Evolutionary conservation across 139 green algal species (phyloP).

Genomic region (Volvox africanus): DNA sequence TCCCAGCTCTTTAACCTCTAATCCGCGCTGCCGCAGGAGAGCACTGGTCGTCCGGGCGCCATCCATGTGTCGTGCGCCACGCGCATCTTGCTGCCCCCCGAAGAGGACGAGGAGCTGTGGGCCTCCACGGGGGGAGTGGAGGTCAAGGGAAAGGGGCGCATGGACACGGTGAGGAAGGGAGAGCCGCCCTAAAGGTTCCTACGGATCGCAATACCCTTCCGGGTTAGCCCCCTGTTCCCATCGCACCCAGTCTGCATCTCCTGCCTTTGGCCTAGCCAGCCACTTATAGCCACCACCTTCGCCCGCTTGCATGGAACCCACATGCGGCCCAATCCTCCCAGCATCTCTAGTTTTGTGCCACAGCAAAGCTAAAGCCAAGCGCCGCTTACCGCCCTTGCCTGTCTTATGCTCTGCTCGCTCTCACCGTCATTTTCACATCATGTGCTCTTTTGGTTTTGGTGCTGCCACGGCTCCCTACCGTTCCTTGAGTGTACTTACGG

Average conservation of each 20-base stretch:
- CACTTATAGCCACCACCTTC: background rate
- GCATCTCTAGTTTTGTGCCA: too few species aligned
- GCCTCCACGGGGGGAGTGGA: constrained; percentile 44
- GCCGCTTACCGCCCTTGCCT: background rate
- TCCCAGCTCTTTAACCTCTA: background rate
- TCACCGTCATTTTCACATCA: background rate
- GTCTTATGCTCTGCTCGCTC: background rate
- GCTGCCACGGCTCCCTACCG: background rate
- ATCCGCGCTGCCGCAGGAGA: background rate
- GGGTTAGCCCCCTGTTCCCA: background rate
- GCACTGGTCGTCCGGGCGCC: constrained; percentile 49
- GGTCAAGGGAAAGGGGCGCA: constrained; percentile 65
- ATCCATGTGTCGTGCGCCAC: constrained; percentile 52
- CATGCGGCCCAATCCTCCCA: too few species aligned
- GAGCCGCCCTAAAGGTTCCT: background rate
- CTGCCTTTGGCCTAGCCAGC: background rate
- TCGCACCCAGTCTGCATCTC: background rate
- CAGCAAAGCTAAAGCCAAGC: background rate
- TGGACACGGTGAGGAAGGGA: constrained; percentile 48
- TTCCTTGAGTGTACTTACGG: too few species aligned
- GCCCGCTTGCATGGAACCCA: too few species aligned
- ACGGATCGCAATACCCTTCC: background rate
- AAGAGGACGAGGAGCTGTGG: constrained; percentile 21
- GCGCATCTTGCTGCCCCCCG: constrained; percentile 8
- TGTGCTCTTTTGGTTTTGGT: background rate